Base-by-base conservation (phyloP, 306 rosid species). In the Leucaena leucocephala region DNA sequence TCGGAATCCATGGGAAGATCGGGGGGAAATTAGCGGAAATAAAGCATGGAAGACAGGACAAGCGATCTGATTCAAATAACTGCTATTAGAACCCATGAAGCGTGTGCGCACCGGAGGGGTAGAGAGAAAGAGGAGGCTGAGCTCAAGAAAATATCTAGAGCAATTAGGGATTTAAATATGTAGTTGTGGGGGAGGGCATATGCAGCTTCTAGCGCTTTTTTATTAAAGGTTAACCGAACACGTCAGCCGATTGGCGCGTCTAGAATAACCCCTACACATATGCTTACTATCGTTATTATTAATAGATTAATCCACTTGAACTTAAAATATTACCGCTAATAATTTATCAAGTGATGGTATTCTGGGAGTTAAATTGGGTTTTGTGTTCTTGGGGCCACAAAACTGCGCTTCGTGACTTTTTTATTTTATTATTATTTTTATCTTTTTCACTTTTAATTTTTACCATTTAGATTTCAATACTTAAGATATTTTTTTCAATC, bases 121-220 rank as follows among this genome's bases (percentile, higher is more conserved):
- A 16, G 48, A 8, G 64, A 15, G 57, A 27, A 0, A 2, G 16
- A 8, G 12, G 14, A 14, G 9, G 10, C 16, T 5, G 66, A 12
- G 70, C 42, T 40, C 61, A 1, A 4, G 72, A 69, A 72, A 90
- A 84, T 80, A 86, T 84, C 88, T 22, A 44, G 9, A 65, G 59
- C 12, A 38, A 63, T 54, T 45, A 11, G 54, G 0, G 67, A 78
- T 49, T 77, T 57, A 82, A 81, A 79, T 65, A 85, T 78, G 61
- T 50, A 58, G 68, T 72, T 44, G 78, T 71, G 84, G 71, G 27
- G 73, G 42, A 35, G 61, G 35, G 70, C 38, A 8, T 66, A 8
- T 33, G 33, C 46, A 48, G 2, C 61, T 13, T 62, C 78, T 76
- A 82, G 81, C 74, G 75, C 83, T 78, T 86, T 86, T 27, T 27